Base-by-base conservation (phyloP, 2,329 filamentous ascomycete genomes). In the Pseudogymnoascus sp. region DNA sequence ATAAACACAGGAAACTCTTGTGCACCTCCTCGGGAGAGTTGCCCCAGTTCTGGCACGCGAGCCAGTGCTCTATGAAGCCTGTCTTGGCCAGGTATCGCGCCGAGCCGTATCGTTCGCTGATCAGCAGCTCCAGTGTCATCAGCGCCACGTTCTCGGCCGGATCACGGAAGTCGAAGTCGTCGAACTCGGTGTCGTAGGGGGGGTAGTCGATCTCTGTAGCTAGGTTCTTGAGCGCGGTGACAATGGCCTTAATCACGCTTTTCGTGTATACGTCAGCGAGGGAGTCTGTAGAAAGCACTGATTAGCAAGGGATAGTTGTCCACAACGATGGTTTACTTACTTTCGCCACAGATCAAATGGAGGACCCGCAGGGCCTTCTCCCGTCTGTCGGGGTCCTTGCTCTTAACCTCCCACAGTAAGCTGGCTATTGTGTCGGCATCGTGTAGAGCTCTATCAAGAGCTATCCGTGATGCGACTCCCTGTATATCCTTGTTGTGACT, bases 401-500 rank as follows among this genome's bases (percentile, higher is more conserved):
- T 75, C 3, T 83, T 83, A 63, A 87, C 83, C 36, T 83, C 82
- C 70, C 78, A 78, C 11, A 87, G 77, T 36, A 88, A 70, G 39
- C 73, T 67, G 57, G 80, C 71, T 3, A 84, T 75, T 1, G 78
- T 77, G 9, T 76, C 71, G 6, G 75, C 68, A 67, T 88, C 85
- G 65, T 90, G 83, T 20, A 86, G 78, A 1, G 80, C 79, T 25
- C 80, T 74, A 62, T 83, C 80, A 68, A 77, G 81, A 4, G 84
- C 75, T 22, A 83, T 84, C 66, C 80, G 82, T 64, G 80, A 79
- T 9, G 86, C 83, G 61, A 88, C 86, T 63, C 89, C 86, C 65
- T 86, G 80, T 64, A 92, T 87, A 18, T 87, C 82, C 68, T 83
- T 86, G 72, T 86, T 93, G 63, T 87, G 87, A 71, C 88, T 88